These are phyloP conservation scores for Trifolium repens DNA, from an alignment of 306 rosid genomes.

Conservation along the genomic window DNA sequence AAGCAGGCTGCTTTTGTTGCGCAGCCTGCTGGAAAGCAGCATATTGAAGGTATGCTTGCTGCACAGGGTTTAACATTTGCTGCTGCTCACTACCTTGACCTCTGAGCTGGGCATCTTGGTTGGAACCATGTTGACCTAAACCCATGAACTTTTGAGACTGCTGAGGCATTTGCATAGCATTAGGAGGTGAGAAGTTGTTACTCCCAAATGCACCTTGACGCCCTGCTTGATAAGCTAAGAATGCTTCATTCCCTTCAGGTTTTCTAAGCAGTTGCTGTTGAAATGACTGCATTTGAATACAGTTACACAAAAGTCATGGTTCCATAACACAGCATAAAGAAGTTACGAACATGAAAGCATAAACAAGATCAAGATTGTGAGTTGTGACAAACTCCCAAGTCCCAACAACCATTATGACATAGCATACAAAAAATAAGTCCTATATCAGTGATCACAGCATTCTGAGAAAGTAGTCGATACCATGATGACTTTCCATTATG, in stretches of 20 bases:
- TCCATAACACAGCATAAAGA: background rate
- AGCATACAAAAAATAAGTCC: constrained; percentile 31
- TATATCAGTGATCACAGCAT: constrained; percentile 17
- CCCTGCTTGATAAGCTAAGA: constrained; percentile 74
- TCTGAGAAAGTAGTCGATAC: constrained; percentile 11
- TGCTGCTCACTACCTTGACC: constrained; percentile 86
- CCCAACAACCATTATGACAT: constrained; percentile 23
- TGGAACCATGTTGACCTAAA: constrained; percentile 67
- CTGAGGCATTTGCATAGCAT: constrained; percentile 72
- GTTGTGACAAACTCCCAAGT: constrained; percentile 26
- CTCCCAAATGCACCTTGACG: constrained; percentile 71
- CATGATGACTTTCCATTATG: constrained; percentile 30
- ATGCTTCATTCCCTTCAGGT: constrained; percentile 87
- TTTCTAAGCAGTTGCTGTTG: constrained; percentile 84
- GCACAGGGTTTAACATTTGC: constrained; percentile 76
- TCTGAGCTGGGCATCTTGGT: constrained; percentile 71
- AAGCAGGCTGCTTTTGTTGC: constrained; percentile 77
- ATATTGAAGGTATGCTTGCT: constrained; percentile 92
- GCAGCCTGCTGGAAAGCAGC: constrained; percentile 89
- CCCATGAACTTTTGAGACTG: constrained; percentile 77
- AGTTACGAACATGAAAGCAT: constrained; percentile 28
- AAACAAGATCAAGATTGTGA: constrained; percentile 30
- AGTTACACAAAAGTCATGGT: constrained; percentile 31
- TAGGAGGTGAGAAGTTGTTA: constrained; percentile 69
- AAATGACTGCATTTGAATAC: constrained; percentile 61